A percentile compares a stretch with the other conserved stretches of the same genome.
Evolutionary conservation across 352 stramenopile species (phyloP).

Genomic region (Thalassiosira ordinaria): DNA sequence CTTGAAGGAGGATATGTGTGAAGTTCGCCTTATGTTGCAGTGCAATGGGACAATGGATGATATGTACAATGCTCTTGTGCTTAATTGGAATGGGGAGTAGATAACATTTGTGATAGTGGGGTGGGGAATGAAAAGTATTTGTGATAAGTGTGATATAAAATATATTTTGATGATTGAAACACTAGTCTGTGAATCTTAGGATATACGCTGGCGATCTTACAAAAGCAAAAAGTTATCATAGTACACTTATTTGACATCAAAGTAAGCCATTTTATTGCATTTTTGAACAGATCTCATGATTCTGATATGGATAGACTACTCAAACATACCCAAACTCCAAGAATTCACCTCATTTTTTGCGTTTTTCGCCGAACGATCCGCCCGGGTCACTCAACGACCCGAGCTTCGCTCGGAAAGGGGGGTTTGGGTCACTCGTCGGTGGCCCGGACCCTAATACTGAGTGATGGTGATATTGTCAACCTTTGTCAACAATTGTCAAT

Average conservation of each 20-base stretch:
- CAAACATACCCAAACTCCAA: neutral
- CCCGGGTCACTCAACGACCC: no score
- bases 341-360: neutral
- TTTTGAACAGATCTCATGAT: neutral
- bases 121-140: no score
- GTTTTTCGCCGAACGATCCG: no score
- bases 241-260: neutral
- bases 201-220: neutral
- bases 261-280: neutral
- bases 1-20: slow-evolving; percentile 21
- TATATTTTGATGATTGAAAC: neutral
- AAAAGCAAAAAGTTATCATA: neutral
- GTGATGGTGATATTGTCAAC: no score
- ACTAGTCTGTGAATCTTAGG: neutral
- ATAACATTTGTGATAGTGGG: no score
- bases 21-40: slow-evolving; percentile 22
- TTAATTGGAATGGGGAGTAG: no score
- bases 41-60: slow-evolving; percentile 12
- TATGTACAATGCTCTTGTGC: slow-evolving; percentile 4
- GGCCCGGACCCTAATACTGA: no score
- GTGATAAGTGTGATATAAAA: neutral
- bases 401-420: no score
- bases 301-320: neutral
- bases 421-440: no score
- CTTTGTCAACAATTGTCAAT: no score